Conservation (phyloP, 2,329 filamentous ascomycete genomes). For the Pseudonectria buxi region DNA sequence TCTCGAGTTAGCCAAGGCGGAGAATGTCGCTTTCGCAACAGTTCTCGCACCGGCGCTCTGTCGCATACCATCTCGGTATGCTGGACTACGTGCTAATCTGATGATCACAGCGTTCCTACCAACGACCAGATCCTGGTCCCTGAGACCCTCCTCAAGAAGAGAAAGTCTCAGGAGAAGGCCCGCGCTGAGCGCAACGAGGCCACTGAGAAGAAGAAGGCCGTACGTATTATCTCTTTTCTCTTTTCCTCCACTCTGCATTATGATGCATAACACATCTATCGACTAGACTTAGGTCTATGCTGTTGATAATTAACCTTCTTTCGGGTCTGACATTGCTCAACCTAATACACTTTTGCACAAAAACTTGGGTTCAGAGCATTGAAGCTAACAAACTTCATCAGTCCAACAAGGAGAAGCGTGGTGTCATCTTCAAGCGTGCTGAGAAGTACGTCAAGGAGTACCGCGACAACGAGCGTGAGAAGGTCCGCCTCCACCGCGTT, state of each 20-base stretch:
- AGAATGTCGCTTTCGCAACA: conserved; percentile 91
- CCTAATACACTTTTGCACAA: conserved; percentile 16
- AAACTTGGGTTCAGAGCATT: conserved; percentile 8
- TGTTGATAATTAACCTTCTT: conserved; percentile 99
- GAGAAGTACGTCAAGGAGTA: conserved; percentile 99
- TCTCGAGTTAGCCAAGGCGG: conserved; percentile 76
- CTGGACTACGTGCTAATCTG: conserved; percentile 76
- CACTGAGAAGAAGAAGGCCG: conserved; percentile 82
- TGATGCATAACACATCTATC: conserved; percentile 89
- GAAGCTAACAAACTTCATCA: conserved; percentile 42
- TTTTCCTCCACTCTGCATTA: conserved; percentile 38
- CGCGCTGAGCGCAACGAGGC: conserved; percentile 79
- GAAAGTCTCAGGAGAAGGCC: conserved; percentile 99
- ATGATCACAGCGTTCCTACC: conserved; percentile 70
- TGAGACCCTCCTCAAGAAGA: conserved; percentile 99
- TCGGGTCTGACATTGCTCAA: conserved; percentile 76
- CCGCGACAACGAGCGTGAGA: conserved; percentile 96
- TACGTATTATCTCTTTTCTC: conserved; percentile 47
- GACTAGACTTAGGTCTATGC: conserved; percentile 97
- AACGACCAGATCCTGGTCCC: conserved; percentile 94
- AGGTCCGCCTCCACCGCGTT: conserved; percentile 83
- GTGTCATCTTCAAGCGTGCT: conserved; percentile 98
- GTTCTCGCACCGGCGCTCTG: conserved; percentile 81
- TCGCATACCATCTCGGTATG: conserved; percentile 52
- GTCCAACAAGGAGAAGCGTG: conserved; percentile 98